A percentile compares a stretch with the other conserved stretches of the same genome.
Conservation (phyloP, 441 rosid genomes). For the Codiaeum variegatum region DNA sequence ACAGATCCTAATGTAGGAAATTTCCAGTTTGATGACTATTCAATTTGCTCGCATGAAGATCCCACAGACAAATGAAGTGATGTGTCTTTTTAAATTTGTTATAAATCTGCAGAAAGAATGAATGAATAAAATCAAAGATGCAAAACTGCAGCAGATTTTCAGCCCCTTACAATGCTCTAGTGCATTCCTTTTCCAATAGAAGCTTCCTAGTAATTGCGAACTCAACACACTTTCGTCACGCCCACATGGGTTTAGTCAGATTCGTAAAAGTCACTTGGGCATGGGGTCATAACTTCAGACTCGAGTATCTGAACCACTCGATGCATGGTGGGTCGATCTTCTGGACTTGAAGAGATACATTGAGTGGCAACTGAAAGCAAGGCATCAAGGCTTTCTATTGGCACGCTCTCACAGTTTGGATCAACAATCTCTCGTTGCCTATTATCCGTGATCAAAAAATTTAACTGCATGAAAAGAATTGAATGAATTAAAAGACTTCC, state of each 20-base stretch:
- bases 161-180: conserved; percentile 20
- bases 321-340: conserved; percentile 96
- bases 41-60: conserved; percentile 9
- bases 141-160: conserved; percentile 33
- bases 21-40: conserved; percentile 10
- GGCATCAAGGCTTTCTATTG: conserved; percentile 72
- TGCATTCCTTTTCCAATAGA: conserved; percentile 13
- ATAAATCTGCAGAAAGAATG: conserved; percentile 43
- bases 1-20: conserved; percentile 1
- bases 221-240: conserved; percentile 14
- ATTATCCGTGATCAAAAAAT: conserved; percentile 61
- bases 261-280: conserved; percentile 92
- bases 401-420: conserved; percentile 80
- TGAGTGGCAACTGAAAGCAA: conserved; percentile 81
- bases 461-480: conserved; percentile 54
- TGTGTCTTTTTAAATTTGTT: conserved; percentile 18
- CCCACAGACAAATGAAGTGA: conserved; percentile 9
- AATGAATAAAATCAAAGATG: conserved; percentile 30
- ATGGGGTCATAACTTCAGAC: conserved; percentile 97
- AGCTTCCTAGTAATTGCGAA: conserved; percentile 21
- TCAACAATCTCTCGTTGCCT: conserved; percentile 72
- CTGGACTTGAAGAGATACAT: conserved; percentile 78
- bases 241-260: conserved; percentile 41
- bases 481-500: conserved; percentile 2
- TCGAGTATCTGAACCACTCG: conserved; percentile 89